These are phyloP conservation scores for Fusarium tuaranense DNA, from an alignment of 2,329 filamentous ascomycete genomes.

Conservation along the genomic window DNA sequence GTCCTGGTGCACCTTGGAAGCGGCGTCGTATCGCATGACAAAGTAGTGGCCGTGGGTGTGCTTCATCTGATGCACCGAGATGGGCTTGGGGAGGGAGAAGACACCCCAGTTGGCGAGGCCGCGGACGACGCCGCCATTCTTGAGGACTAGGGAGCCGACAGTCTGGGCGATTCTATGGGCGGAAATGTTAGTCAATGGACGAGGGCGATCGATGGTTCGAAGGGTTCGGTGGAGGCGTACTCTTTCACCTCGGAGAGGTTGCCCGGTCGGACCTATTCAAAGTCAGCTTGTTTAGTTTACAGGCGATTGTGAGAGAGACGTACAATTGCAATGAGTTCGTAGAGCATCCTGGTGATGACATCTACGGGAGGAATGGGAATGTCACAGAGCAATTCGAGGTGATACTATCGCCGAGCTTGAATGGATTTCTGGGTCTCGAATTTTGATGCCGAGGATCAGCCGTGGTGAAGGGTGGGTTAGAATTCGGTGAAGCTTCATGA, in stretches of 20 bases:
- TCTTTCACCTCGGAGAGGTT: slow-evolving; percentile 94
- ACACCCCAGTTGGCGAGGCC: slow-evolving; percentile 96
- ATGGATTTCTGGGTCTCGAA: slow-evolving; percentile 45
- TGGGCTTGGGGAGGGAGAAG: slow-evolving; percentile 85
- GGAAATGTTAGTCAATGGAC: slow-evolving; percentile 19
- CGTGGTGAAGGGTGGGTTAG: slow-evolving; percentile 35
- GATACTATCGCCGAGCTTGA: slow-evolving; percentile 23
- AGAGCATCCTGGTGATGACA: slow-evolving; percentile 78
- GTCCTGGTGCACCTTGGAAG: slow-evolving; percentile 76
- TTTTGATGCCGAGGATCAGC: slow-evolving; percentile 48
- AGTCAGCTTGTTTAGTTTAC: slow-evolving; percentile 36
- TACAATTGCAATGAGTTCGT: slow-evolving; percentile 97
- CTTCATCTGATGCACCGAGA: slow-evolving; percentile 83
- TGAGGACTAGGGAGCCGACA: slow-evolving; percentile 84
- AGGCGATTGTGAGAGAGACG: slow-evolving; percentile 50
- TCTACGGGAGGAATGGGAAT: slow-evolving; percentile 37
- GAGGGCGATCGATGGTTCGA: not conserved
- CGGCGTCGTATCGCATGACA: slow-evolving; percentile 94
- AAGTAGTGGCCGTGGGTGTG: slow-evolving; percentile 95
- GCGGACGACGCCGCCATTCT: slow-evolving; percentile 87
- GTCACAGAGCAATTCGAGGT: slow-evolving; percentile 28
- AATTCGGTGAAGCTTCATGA: slow-evolving; percentile 21
- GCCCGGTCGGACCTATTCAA: slow-evolving; percentile 84
- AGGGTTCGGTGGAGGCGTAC: slow-evolving; percentile 63
- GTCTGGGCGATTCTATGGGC: slow-evolving; percentile 82